A percentile compares a stretch with the other conserved stretches of the same genome.
These are phyloP conservation scores for Geranium brycei DNA, from an alignment of 345 rosid species.

Conservation along the genomic window DNA sequence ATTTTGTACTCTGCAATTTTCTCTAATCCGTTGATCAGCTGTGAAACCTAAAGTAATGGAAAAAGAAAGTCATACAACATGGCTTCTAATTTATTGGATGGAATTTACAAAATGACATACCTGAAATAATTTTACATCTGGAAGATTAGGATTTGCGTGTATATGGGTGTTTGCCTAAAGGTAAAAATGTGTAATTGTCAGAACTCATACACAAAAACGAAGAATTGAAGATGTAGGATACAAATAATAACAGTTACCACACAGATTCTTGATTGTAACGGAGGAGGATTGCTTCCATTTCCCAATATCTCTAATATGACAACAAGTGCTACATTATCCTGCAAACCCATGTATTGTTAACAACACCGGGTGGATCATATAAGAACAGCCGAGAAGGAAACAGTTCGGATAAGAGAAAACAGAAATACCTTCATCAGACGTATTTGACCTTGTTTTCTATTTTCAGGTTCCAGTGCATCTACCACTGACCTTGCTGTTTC, in stretches of 20 bases:
- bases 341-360: neutral
- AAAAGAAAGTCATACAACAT: neutral
- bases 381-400: neutral
- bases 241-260: neutral
- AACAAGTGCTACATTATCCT: slow-evolving; percentile 38
- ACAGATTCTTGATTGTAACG: neutral
- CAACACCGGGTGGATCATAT: no score
- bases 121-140: slow-evolving; percentile 14
- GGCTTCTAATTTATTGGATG: neutral
- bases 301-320: slow-evolving; percentile 22
- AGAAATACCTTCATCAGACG: slow-evolving; percentile 37
- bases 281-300: neutral
- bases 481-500: slow-evolving; percentile 33
- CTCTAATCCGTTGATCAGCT: slow-evolving; percentile 24
- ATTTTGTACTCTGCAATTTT: slow-evolving; percentile 20
- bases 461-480: slow-evolving; percentile 37
- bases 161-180: slow-evolving; percentile 19
- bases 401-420: neutral
- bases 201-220: neutral
- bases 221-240: neutral
- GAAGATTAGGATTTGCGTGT: neutral
- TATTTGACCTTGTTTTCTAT: slow-evolving; percentile 21
- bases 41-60: slow-evolving; percentile 13
- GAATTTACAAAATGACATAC: slow-evolving; percentile 4
- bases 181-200: neutral